Base-by-base conservation (phyloP, 2,329 filamentous ascomycete species). In the Colletotrichum caudatum region DNA sequence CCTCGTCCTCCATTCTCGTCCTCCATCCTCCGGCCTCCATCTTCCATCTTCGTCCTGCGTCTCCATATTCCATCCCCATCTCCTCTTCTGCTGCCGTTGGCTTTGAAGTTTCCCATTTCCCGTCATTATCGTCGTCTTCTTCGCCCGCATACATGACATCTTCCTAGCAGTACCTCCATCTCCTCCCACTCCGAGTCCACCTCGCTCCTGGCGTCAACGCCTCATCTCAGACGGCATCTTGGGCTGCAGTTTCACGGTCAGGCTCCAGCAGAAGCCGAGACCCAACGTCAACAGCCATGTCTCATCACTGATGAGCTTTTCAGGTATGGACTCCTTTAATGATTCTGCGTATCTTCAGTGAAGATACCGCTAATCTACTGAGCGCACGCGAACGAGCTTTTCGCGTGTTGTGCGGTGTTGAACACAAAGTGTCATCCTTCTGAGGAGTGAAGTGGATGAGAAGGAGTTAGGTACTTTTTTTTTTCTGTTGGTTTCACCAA, bases 11-110 rank as follows among this genome's bases (percentile, higher is more conserved):
- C 18, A 64, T 56, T 37, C 12, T 20, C 26, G 57, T 56, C 60
- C 2, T 41, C 46, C 35, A 51, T 41, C 48, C 74, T 74, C 65
- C 73, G 26, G 48, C 57, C 33, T 74, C 65, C 74, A 41, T 60
- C 57, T n/a, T n/a, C 48, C 35, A 64, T 64, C 61, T 18, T 33
- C 61, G 35, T 37, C 39, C 50, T 29, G 29, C 18, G 57, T 56
- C 50, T 16, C n/a, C n/a, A n/a, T n/a, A n/a, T n/a, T n/a, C n/a
- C n/a, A n/a, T n/a, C n/a, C 26, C 39, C 26, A 64, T 56, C 51
- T 50, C 58, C 35, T 46, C 61, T 39, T 64, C 39, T 26, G 41
- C 50, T 61, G 58, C 39, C 20, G 11, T 61, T 44, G 29, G 26
- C 58, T 5, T 23, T 37, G 29, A 44, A 35, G 41, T 29, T 37